Conservation (phyloP, 1,284 basidiomycete species). For the Cerioporus squamosus region DNA sequence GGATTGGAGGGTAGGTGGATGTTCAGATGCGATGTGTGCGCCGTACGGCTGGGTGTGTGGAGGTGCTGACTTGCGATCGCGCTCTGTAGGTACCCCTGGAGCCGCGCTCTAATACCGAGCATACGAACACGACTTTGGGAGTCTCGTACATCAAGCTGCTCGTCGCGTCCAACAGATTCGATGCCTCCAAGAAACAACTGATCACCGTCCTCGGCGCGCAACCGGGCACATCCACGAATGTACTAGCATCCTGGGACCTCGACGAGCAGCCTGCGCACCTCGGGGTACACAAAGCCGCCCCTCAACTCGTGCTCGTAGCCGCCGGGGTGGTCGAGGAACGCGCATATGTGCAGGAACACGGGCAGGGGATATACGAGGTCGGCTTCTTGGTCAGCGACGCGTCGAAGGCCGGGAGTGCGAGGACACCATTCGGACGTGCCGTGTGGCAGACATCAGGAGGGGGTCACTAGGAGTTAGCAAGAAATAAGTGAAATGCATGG, state of each 20-base stretch:
- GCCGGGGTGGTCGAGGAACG: slow-evolving; percentile 41
- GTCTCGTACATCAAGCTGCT: slow-evolving; percentile 52
- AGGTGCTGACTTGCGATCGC: background rate
- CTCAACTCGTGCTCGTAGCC: slow-evolving; percentile 42
- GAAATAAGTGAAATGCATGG: no score
- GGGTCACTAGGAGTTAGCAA: no score
- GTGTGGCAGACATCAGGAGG: slow-evolving; percentile 35
- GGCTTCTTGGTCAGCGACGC: slow-evolving; percentile 44
- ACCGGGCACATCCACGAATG: slow-evolving; percentile 30
- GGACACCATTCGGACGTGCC: slow-evolving; percentile 51
- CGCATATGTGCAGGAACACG: slow-evolving; percentile 38
- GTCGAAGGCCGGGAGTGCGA: slow-evolving; percentile 32
- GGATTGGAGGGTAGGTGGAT: slow-evolving; percentile 56
- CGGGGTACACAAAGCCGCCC: slow-evolving; percentile 10
- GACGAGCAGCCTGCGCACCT: slow-evolving; percentile 14
- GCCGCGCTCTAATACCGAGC: slow-evolving; percentile 47
- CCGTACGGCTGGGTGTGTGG: no score
- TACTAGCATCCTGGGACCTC: slow-evolving; percentile 34
- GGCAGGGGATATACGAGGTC: slow-evolving; percentile 52
- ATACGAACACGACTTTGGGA: slow-evolving; percentile 51
- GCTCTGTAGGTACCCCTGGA: slow-evolving; percentile 50
- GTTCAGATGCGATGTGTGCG: no score
- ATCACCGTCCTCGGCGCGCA: slow-evolving; percentile 50
- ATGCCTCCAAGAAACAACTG: slow-evolving; percentile 40
- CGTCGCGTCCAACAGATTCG: slow-evolving; percentile 33